Evolutionary conservation across 208 protist genomes (phyloP).

Genomic region (Trypanosomatidae sp.): DNA sequence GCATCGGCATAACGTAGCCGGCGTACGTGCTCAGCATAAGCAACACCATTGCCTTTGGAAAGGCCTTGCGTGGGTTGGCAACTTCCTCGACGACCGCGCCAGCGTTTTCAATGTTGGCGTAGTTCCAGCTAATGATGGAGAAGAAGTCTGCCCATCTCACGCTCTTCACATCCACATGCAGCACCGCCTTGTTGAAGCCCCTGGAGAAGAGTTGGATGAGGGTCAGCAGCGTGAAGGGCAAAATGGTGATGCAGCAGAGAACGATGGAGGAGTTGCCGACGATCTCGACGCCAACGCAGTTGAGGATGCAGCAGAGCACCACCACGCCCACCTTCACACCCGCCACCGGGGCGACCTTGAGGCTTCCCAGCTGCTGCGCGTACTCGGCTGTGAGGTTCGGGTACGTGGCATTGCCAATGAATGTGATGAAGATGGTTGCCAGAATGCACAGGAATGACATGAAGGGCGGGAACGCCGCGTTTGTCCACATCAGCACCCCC

Average conservation of each 20-base stretch:
- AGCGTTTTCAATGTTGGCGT: constrained; percentile 88
- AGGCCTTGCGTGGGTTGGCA: constrained; percentile 49
- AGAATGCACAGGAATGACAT: constrained; percentile 80
- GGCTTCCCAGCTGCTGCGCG: constrained; percentile 33
- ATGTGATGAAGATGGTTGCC: constrained; percentile 76
- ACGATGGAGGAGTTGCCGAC: constrained; percentile 65
- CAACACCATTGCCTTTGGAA: constrained; percentile 62
- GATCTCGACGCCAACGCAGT: constrained; percentile 74
- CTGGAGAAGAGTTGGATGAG: constrained; percentile 64
- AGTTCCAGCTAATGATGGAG: constrained; percentile 88
- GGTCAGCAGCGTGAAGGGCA: constrained; percentile 71
- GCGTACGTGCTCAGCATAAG: constrained; percentile 80
- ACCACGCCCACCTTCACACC: constrained; percentile 73
- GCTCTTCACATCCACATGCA: constrained; percentile 50
- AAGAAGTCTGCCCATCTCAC: constrained; percentile 77
- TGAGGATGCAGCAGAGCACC: constrained; percentile 64
- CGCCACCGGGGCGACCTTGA: constrained; percentile 33
- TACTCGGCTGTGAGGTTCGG: constrained; percentile 81
- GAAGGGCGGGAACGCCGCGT: constrained; percentile 73
- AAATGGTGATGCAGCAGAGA: constrained; percentile 60
- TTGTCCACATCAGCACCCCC: constrained; percentile 86
- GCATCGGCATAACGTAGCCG: constrained; percentile 78
- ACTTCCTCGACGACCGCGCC: constrained; percentile 81
- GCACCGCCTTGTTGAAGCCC: constrained; percentile 72
- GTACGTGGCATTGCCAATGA: constrained; percentile 85